Evolutionary conservation across 2,329 filamentous ascomycete genomes (phyloP).

Genomic region (Hypoxylon rubiginosum): DNA sequence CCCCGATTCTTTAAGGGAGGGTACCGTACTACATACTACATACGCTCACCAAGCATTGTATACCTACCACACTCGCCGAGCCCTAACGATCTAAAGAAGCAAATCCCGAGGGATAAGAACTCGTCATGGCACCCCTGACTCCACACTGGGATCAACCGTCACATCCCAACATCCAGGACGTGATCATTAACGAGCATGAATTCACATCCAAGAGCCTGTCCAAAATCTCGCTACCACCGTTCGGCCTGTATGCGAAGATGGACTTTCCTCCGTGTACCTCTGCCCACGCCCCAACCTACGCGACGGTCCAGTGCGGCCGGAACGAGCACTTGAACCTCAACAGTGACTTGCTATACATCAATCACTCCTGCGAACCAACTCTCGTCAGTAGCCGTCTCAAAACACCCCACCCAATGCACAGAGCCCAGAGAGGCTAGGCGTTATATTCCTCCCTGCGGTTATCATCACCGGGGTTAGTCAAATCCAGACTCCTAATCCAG

Average conservation of each 20-base stretch:
- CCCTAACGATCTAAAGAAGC: conserved; percentile 17
- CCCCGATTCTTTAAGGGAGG: conserved; percentile 3
- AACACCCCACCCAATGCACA: not conserved
- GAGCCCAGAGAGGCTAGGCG: conserved; percentile 1
- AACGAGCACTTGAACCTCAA: conserved; percentile 72
- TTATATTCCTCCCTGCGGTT: not conserved
- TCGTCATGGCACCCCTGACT: conserved; percentile 66
- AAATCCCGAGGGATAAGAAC: conserved; percentile 20
- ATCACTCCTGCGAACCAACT: conserved; percentile 76
- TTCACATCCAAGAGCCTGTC: conserved; percentile 74
- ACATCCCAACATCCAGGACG: conserved; percentile 69
- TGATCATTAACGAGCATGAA: conserved; percentile 65
- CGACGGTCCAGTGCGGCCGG: conserved; percentile 72
- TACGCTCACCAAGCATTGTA: conserved; percentile 10
- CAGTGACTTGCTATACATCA: conserved; percentile 76
- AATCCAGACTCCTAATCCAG: conserved; percentile 2
- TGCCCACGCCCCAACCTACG: conserved; percentile 70
- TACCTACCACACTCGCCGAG: not conserved
- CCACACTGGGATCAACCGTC: conserved; percentile 73
- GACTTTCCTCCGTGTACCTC: conserved; percentile 72
- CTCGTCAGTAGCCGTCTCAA: conserved; percentile 62
- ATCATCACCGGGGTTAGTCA: conserved; percentile 2
- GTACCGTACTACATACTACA: not conserved
- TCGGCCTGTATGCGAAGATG: conserved; percentile 76
- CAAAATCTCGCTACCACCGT: conserved; percentile 67